Conservation (phyloP, 83 land plant genomes). For the Thuja plicata region DNA sequence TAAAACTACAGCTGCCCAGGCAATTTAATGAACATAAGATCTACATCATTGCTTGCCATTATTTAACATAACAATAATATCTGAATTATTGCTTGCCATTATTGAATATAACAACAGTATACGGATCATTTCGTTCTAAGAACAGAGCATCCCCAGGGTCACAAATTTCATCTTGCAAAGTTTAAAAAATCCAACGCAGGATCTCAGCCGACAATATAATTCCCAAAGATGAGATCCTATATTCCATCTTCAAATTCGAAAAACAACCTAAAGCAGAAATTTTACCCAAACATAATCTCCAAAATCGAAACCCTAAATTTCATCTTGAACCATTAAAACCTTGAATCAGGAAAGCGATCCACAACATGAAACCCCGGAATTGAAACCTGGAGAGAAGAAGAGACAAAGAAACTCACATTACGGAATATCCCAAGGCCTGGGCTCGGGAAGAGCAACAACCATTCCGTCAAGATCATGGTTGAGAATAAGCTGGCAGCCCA, state of each 20-base stretch:
- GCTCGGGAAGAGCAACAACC: constrained; percentile 43
- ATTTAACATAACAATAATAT: too few species aligned
- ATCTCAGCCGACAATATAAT: not conserved
- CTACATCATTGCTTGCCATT: too few species aligned
- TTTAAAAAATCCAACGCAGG: not conserved
- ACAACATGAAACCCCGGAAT: not conserved
- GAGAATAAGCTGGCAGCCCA: constrained; percentile 44
- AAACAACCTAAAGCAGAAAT: too few species aligned
- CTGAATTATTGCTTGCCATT: too few species aligned
- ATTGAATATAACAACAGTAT: too few species aligned
- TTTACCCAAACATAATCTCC: too few species aligned
- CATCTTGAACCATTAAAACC: not conserved
- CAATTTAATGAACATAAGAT: too few species aligned
- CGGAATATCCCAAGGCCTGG: constrained; percentile 42
- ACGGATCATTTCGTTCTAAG: too few species aligned
- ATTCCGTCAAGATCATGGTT: constrained; percentile 38
- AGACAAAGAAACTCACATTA: constrained; percentile 3
- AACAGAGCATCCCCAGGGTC: too few species aligned
- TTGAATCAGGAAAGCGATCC: not conserved
- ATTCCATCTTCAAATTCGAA: not conserved
- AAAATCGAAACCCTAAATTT: not conserved
- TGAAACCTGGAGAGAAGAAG: not conserved
- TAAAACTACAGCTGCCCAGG: too few species aligned
- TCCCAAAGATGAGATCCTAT: not conserved
- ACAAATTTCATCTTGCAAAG: not conserved